phyloP scores from a whole-genome alignment of 768 basidiomycete genomes.

The Phaeolepiota aurea region DNA sequence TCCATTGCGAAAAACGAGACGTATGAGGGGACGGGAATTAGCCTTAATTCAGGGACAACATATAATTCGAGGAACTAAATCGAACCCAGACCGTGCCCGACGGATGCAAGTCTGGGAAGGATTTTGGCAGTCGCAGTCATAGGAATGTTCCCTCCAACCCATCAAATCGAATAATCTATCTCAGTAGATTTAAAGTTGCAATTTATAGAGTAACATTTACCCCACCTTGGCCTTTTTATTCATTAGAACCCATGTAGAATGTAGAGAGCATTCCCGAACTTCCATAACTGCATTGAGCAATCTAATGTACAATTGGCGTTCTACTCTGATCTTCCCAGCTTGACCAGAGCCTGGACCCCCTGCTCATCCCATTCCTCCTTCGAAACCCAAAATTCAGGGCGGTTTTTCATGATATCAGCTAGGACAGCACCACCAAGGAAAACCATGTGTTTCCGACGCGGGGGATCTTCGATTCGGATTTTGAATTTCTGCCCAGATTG shows the following conservation, averaged over 20 bases:
- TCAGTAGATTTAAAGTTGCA: background rate
- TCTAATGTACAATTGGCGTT: slow-evolving; percentile 2
- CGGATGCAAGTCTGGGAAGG: slow-evolving; percentile 34
- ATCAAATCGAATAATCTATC: background rate
- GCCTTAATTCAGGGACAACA: slow-evolving; percentile 74
- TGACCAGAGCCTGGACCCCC: slow-evolving; percentile 74
- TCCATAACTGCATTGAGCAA: background rate
- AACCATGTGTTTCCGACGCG: slow-evolving; percentile 97
- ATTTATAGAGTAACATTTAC: too few species aligned
- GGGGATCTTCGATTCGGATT: slow-evolving; percentile 96
- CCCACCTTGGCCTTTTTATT: too few species aligned
- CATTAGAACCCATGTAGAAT: background rate
- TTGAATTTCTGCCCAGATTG: slow-evolving; percentile 84
- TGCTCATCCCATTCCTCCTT: slow-evolving; percentile 94
- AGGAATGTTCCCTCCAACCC: background rate
- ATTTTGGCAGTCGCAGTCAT: slow-evolving; percentile 35
- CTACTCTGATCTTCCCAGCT: slow-evolving; percentile 67
- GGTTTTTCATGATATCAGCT: slow-evolving; percentile 96
- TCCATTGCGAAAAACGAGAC: slow-evolving; percentile 53
- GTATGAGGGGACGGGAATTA: slow-evolving; percentile 85
- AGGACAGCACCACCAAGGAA: slow-evolving; percentile 98
- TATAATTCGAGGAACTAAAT: slow-evolving; percentile 43
- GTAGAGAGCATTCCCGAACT: background rate
- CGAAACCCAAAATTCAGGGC: slow-evolving; percentile 93
- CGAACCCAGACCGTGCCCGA: slow-evolving; percentile 17